Evolutionary conservation across 2,329 filamentous ascomycete genomes (phyloP), one percentile per base, ranked within the genome.

Genomic region (Ophiocordyceps camponoti-floridani): DNA sequence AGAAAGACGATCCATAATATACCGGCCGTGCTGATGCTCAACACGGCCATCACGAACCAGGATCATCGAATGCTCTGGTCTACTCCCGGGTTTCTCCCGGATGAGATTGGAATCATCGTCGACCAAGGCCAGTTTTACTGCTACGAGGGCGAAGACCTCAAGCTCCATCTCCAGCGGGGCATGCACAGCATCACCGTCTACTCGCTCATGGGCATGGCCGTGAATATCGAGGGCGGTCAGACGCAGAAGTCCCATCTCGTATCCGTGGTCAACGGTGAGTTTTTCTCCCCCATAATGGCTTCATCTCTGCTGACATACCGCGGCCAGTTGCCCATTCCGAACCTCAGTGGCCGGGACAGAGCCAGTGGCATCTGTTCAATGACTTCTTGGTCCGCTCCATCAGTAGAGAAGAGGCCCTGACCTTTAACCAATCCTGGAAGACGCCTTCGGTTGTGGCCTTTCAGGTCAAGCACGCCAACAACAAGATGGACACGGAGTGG

Each of bases 311-410:
- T 41, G 30, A 37, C 19, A 12, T 45, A 37, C 28, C 35, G 6
- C 31, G 18, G 26, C 14, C 45, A 82, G 80, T 83, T 46, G 74
- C 75, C 12, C 77, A 85, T 44, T 77, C 83, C 0, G 75, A 77
- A 45, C 67, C 70, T 0, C 68, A 73, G 40, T 59, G 72, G 0
- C 70, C 76, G 1, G 67, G 66, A 4, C 72, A 77, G 50, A 81
- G 76, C 54, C 80, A 82, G 53, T 98, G 93, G 93, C 86, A 96
- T 62, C 64, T 98, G 1, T 95, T 98, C 66, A 98, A 98, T 53
- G 91, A 98, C 62, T 98, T 98, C 55, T 65, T 94, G 33, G 93
- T 98, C 19, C 77, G 84, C 12, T 79, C 82, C 10, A 76, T 94
- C 14, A 76, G 80, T 30, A 73, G 76, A 27, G 80, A 87, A 48